Percentiles rank a stretch among this genome's conserved stretches.
phyloP scores from a whole-genome alignment of 768 basidiomycete genomes.

The Mycena vulgaris region DNA sequence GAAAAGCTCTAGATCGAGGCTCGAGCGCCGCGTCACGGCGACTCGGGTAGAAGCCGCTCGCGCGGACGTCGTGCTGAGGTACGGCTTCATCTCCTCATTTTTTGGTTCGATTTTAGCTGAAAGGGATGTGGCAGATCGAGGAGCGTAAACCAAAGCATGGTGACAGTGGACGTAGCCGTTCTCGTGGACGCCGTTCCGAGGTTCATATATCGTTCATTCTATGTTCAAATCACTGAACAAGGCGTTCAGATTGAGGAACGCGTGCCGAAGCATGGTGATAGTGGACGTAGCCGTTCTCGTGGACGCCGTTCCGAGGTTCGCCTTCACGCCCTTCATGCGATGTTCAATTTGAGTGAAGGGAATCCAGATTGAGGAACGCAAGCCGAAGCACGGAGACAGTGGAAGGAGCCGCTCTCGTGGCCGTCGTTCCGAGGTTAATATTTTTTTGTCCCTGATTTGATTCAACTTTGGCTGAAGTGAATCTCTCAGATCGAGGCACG shows the following conservation, averaged over 20 bases:
- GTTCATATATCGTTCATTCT: neutral
- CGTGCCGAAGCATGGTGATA: too few species aligned
- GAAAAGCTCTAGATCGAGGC: neutral
- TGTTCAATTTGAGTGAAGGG: too few species aligned
- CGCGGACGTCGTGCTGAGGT: conserved; percentile 18
- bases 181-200: conserved; percentile 6
- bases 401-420: neutral
- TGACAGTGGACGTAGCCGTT: neutral
- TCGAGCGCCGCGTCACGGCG: neutral
- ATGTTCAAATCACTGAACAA: too few species aligned
- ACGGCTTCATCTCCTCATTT: neutral
- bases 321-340: too few species aligned
- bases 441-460: too few species aligned
- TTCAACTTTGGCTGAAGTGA: too few species aligned
- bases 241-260: neutral
- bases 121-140: neutral
- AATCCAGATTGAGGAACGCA: too few species aligned
- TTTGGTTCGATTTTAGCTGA: too few species aligned
- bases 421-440: too few species aligned
- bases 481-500: too few species aligned
- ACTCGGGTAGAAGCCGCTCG: neutral
- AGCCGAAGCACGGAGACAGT: neutral
- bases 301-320: too few species aligned
- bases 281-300: too few species aligned
- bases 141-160: conserved; percentile 17